These are phyloP conservation scores for Candida khao-thaluensis DNA, from an alignment of 805 yeast genomes.

Conservation along the genomic window DNA sequence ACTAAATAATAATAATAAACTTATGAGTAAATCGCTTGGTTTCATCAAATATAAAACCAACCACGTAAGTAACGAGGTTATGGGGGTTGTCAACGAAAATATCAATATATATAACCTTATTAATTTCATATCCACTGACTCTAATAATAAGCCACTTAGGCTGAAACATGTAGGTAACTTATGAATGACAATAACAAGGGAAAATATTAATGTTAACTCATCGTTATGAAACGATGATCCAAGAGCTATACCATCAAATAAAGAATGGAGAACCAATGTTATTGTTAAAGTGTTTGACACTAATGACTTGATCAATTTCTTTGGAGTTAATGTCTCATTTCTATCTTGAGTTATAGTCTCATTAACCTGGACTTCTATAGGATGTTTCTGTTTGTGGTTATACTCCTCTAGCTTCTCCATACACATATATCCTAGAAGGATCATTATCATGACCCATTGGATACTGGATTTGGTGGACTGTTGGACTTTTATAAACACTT, in stretches of 20 bases:
- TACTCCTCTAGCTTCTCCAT: constrained; percentile 7
- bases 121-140: constrained; percentile 27
- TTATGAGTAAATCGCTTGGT: constrained; percentile 41
- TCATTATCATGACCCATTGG: constrained; percentile 15
- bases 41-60: constrained; percentile 32
- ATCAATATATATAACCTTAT: constrained; percentile 48
- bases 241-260: constrained; percentile 72
- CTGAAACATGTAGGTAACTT: constrained; percentile 77
- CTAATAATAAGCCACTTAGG: constrained; percentile 52
- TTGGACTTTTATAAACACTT: constrained; percentile 9
- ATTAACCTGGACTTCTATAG: constrained; percentile 8
- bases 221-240: constrained; percentile 55
- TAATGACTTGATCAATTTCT: not conserved
- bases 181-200: constrained; percentile 63
- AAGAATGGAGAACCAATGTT: constrained; percentile 64
- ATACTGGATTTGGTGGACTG: constrained; percentile 1
- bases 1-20: constrained; percentile 57
- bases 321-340: not conserved
- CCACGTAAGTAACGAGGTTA: constrained; percentile 55
- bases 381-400: constrained; percentile 4
- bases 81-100: constrained; percentile 62
- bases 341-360: not conserved
- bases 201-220: constrained; percentile 44
- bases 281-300: constrained; percentile 47
- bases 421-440: constrained; percentile 12